phyloP scores from a whole-genome alignment of 2,329 filamentous ascomycete genomes.

The Penicillium sp. region DNA sequence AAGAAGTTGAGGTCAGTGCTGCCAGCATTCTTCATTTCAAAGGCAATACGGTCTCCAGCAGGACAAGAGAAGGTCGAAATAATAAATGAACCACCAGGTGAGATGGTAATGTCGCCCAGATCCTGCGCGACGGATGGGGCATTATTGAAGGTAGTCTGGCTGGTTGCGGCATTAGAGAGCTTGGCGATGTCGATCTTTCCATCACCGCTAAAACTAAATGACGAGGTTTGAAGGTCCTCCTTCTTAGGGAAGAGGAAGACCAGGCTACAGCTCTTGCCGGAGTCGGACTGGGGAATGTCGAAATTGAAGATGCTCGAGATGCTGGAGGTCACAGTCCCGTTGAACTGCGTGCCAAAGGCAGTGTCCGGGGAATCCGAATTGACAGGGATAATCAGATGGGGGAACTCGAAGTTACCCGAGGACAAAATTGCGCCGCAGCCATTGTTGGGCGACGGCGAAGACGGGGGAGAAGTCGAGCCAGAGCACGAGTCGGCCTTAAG shows the following conservation, averaged over 20 bases:
- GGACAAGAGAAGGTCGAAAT: conserved; percentile 60
- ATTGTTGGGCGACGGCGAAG: conserved; percentile 17
- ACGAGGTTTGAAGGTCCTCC: conserved; percentile 61
- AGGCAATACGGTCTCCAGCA: conserved; percentile 55
- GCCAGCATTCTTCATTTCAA: conserved; percentile 56
- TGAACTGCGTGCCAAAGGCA: conserved; percentile 58
- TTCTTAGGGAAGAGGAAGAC: conserved; percentile 67
- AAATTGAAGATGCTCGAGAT: conserved; percentile 71
- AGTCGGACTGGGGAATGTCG: conserved; percentile 60
- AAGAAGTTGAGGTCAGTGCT: conserved; percentile 63
- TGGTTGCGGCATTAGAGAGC: conserved; percentile 52
- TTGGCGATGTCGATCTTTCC: conserved; percentile 58
- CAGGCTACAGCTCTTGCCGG: conserved; percentile 65
- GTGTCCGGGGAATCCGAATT: conserved; percentile 58
- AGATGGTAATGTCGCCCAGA: conserved; percentile 50
- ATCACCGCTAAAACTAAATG: conserved; percentile 58
- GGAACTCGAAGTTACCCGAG: conserved; percentile 56
- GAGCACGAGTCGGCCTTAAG: conserved; percentile 42
- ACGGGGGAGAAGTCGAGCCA: conserved; percentile 6
- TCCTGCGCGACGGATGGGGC: conserved; percentile 52
- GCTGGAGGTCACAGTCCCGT: conserved; percentile 59
- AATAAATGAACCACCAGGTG: conserved; percentile 59
- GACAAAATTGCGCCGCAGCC: conserved; percentile 51
- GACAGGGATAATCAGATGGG: conserved; percentile 67
- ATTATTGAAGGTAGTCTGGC: conserved; percentile 59